Percentiles rank a stretch among this genome's conserved stretches.
These are phyloP conservation scores for Leccinellum albellum DNA, from an alignment of 768 basidiomycete genomes.

Conservation along the genomic window DNA sequence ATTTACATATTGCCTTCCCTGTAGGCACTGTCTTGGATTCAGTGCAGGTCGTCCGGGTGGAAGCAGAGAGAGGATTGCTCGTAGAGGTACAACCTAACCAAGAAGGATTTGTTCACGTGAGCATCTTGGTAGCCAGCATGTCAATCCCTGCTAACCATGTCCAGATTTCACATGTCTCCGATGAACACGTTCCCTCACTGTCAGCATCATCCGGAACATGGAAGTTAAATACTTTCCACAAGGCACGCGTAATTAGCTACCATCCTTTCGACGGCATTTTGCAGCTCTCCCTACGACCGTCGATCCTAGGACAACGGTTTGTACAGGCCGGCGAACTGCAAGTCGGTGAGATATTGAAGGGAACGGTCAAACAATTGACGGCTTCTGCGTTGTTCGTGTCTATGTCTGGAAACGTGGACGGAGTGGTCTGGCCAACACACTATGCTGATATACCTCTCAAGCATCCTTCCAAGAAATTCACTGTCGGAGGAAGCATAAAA, in stretches of 20 bases:
- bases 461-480: constrained; percentile 89
- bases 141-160: constrained; percentile 1
- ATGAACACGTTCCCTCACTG: constrained; percentile 83
- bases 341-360: constrained; percentile 84
- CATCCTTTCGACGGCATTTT: constrained; percentile 83
- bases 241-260: constrained; percentile 83
- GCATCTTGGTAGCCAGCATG: constrained; percentile 25
- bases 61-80: constrained; percentile 78
- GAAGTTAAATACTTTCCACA: constrained; percentile 75
- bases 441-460: constrained; percentile 94
- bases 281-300: constrained; percentile 81
- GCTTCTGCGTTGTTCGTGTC: constrained; percentile 81
- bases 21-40: constrained; percentile 69
- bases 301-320: constrained; percentile 82
- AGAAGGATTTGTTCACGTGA: constrained; percentile 84
- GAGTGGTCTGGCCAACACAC: constrained; percentile 90
- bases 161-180: constrained; percentile 91
- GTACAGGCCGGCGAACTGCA: constrained; percentile 76
- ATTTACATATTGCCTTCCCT: constrained; percentile 58
- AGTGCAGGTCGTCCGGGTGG: constrained; percentile 70
- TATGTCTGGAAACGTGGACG: constrained; percentile 84
- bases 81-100: constrained; percentile 61
- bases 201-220: constrained; percentile 69
- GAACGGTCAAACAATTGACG: constrained; percentile 81
- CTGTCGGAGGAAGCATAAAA: constrained; percentile 75